Conservation (phyloP, 1,284 basidiomycete genomes). For the Phylloporus gajari region DNA sequence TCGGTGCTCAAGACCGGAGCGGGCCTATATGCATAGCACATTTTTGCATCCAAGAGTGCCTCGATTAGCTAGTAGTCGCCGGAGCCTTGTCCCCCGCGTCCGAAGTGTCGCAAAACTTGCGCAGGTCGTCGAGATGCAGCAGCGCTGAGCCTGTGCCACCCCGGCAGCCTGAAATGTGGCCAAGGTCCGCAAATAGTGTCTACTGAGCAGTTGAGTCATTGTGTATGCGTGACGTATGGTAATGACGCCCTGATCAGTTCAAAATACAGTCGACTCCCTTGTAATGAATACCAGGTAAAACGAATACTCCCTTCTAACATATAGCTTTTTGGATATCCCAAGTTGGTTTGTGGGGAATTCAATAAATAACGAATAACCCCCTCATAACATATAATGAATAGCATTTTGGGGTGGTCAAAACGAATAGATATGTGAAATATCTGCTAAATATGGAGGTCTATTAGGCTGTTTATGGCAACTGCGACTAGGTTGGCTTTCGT, state of each 20-base stretch:
- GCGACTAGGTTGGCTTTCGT: not conserved
- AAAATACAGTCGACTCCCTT: not conserved
- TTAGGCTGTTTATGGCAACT: no score
- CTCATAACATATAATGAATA: not conserved
- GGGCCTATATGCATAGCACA: no score
- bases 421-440: not conserved
- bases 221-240: not conserved
- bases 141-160: constrained; percentile 74
- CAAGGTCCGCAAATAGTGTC: constrained; percentile 44
- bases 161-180: constrained; percentile 68
- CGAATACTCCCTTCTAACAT: not conserved
- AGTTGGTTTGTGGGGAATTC: not conserved
- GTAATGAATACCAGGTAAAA: not conserved
- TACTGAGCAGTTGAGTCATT: not conserved
- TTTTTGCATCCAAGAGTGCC: constrained; percentile 72
- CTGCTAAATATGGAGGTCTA: not conserved
- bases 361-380: not conserved
- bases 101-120: constrained; percentile 80
- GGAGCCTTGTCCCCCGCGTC: constrained; percentile 67
- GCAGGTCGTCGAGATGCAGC: constrained; percentile 77
- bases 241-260: no score
- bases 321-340: not conserved
- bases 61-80: constrained; percentile 48
- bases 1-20: no score
- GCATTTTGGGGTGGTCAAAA: not conserved